Evolutionary conservation across 768 basidiomycete genomes (phyloP), one percentile per base, ranked within the genome.

Genomic region (Collybia sordida): DNA sequence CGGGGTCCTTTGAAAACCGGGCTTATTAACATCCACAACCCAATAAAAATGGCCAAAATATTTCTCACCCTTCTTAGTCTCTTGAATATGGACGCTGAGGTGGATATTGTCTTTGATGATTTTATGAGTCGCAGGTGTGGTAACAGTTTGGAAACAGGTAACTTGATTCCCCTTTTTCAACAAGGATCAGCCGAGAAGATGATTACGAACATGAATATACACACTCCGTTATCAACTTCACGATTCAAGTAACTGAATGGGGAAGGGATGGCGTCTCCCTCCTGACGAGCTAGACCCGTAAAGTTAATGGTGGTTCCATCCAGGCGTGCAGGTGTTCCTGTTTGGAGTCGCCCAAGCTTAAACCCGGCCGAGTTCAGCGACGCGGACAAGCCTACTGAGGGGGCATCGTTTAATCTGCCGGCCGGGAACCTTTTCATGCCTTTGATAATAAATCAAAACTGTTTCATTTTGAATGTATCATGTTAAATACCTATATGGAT

Each of bases 271-370:
- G 45, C 54, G 58, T 96, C 91, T 0, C 90, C 90, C 1, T 79
- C 67, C 64, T 95, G 92, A 47, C 61, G 68, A 27, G 68, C 73
- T 61, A 94, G 66, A 3, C 71, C 75, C 11, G 65, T 66, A 53
- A 88, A 93, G 60, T 92, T 68, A 48, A 96, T 90, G 1, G 86
- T 86, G 8, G 68, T 75, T 18, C 77, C 78, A 45, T 84, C 82
- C 12, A 96, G 70, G 4, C 93, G 75, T 2, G 93, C 90, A 11
- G 93, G 93, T 0, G 93, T 96, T 2, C 93, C 80, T 0, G 88
- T 90, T 71, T 94, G 91, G 49, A 94, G 69, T 2, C 93, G 79
- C 6, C 89, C 90, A 6, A 95, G 84, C 56, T 80, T 78, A 69
- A 96, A 93, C 1, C 91, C 90, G 8, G 90, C 89, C 2, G 73